Conservation (phyloP, 441 rosid genomes). For the Viola pubescens region DNA sequence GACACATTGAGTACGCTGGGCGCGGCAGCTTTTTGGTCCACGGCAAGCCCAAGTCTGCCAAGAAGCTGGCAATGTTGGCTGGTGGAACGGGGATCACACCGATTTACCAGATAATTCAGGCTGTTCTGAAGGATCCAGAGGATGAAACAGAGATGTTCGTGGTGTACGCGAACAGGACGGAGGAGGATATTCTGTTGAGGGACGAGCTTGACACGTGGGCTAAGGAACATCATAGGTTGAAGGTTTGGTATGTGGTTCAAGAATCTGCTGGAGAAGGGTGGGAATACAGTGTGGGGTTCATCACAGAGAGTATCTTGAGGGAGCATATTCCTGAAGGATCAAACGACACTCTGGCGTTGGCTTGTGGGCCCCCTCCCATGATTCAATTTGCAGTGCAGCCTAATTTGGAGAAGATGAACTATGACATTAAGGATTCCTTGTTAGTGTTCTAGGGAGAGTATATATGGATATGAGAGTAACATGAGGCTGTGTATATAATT, state of each 20-base stretch:
- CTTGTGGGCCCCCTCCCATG: constrained; percentile 95
- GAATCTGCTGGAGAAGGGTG: constrained; percentile 54
- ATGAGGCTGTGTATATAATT: not conserved
- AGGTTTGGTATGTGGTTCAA: constrained; percentile 77
- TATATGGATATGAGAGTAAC: not conserved
- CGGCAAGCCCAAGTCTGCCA: constrained; percentile 65
- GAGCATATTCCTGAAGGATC: constrained; percentile 59
- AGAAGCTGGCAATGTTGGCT: constrained; percentile 77
- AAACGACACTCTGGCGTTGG: constrained; percentile 48
- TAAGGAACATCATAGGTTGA: constrained; percentile 40
- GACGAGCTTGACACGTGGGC: constrained; percentile 80
- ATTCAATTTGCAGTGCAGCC: constrained; percentile 84
- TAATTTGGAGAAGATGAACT: constrained; percentile 80
- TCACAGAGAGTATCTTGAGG: constrained; percentile 53
- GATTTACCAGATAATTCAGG: constrained; percentile 66
- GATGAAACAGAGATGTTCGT: constrained; percentile 71
- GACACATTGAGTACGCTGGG: constrained; percentile 68
- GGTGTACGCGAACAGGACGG: constrained; percentile 79
- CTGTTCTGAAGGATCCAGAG: constrained; percentile 62
- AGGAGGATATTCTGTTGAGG: constrained; percentile 64
- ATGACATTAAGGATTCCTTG: constrained; percentile 51
- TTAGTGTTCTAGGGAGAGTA: constrained; percentile 40
- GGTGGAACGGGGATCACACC: constrained; percentile 95
- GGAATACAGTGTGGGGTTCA: constrained; percentile 59
- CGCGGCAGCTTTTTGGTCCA: constrained; percentile 57